Percentiles rank a stretch among this genome's conserved stretches.
These are phyloP conservation scores for Dactylellina drechsleri DNA, from an alignment of 2,329 filamentous ascomycete species.

Conservation along the genomic window DNA sequence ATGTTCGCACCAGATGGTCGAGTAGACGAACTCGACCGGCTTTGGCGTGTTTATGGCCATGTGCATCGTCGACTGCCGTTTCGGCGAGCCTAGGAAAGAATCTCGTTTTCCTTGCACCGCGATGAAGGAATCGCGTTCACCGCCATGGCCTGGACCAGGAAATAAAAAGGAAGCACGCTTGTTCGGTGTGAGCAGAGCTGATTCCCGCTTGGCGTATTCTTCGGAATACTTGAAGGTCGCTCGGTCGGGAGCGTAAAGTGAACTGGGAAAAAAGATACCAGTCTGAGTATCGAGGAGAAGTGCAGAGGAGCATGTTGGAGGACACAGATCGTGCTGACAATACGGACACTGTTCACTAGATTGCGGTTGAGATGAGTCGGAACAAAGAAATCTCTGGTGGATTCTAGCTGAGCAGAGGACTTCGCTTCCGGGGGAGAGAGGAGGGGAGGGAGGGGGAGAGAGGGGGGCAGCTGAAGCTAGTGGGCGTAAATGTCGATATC, in stretches of 20 bases:
- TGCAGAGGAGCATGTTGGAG: constrained; percentile 45
- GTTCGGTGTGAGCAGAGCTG: constrained; percentile 26
- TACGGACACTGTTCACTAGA: constrained; percentile 39
- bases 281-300: constrained; percentile 44
- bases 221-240: constrained; percentile 39
- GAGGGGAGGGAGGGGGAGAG: constrained; percentile 35
- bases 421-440: constrained; percentile 40
- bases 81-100: constrained; percentile 32
- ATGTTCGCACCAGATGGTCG: constrained; percentile 53
- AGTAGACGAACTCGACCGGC: constrained; percentile 43
- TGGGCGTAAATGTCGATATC: constrained; percentile 38
- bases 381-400: constrained; percentile 46
- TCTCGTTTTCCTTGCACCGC: constrained; percentile 28
- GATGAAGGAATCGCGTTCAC: constrained; percentile 33
- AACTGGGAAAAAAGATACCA: constrained; percentile 45
- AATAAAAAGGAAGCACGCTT: constrained; percentile 32
- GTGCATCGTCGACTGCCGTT: constrained; percentile 37
- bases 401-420: constrained; percentile 41
- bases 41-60: constrained; percentile 36
- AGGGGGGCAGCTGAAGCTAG: constrained; percentile 13
- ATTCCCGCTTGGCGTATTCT: constrained; percentile 26
- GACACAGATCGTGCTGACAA: constrained; percentile 30
- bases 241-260: constrained; percentile 29
- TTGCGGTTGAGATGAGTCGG: constrained; percentile 1
- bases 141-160: neutral